Evolutionary conservation across 768 basidiomycete species (phyloP).

Genomic region (Lanmaoa rubissima): DNA sequence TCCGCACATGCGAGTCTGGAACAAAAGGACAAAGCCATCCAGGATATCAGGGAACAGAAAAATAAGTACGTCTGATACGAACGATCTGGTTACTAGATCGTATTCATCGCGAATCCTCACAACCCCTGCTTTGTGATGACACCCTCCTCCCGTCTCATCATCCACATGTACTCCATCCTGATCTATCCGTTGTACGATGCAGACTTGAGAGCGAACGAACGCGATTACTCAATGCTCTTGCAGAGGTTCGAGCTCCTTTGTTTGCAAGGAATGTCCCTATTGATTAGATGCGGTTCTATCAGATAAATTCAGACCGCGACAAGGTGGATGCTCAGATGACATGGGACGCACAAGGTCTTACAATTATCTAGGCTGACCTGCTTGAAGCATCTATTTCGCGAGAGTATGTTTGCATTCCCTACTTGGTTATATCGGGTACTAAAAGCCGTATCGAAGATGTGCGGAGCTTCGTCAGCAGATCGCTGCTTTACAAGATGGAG

Average conservation of each 20-base stretch:
- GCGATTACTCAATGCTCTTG: constrained; percentile 62
- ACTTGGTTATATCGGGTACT: constrained; percentile 4
- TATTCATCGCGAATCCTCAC: neutral
- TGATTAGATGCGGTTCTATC: constrained; percentile 11
- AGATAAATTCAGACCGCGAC: constrained; percentile 84
- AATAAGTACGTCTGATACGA: constrained; percentile 58
- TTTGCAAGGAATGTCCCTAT: constrained; percentile 2
- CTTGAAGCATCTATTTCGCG: constrained; percentile 63
- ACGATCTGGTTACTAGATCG: neutral
- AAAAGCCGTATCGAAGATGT: constrained; percentile 44
- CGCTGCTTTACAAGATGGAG: constrained; percentile 63
- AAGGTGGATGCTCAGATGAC: constrained; percentile 40
- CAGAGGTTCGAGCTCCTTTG: constrained; percentile 52
- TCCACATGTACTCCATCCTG: constrained; percentile 5
- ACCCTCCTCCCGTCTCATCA: neutral
- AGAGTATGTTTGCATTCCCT: constrained; percentile 49
- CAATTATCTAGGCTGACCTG: constrained; percentile 54
- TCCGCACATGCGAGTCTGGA: constrained; percentile 80
- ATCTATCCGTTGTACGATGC: constrained; percentile 7
- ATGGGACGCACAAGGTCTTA: constrained; percentile 6
- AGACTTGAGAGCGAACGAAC: constrained; percentile 77
- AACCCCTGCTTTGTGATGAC: neutral
- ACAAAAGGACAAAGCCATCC: constrained; percentile 72
- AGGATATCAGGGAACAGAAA: constrained; percentile 81
- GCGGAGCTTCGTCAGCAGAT: constrained; percentile 68